phyloP scores from a whole-genome alignment of 345 rosid genomes.

The Viola odorata region DNA sequence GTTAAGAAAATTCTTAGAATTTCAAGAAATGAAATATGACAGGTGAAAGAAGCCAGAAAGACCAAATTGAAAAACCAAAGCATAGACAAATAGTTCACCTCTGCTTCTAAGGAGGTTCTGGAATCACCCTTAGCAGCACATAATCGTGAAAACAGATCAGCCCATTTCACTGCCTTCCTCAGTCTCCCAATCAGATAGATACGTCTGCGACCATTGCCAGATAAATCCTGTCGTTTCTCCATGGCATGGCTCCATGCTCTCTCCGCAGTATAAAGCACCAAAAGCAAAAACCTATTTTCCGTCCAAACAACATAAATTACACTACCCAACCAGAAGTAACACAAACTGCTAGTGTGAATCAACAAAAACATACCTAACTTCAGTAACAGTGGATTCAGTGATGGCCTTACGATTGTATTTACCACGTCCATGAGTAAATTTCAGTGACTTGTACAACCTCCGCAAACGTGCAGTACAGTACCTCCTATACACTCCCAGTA shows the following conservation, averaged over 20 bases:
- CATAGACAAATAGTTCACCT: conserved; percentile 39
- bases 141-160: conserved; percentile 65
- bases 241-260: conserved; percentile 99
- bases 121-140: conserved; percentile 81
- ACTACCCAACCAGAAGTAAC: neutral
- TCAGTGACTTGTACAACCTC: conserved; percentile 87
- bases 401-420: conserved; percentile 64
- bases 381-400: conserved; percentile 79
- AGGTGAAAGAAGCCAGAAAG: neutral
- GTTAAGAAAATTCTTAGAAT: neutral
- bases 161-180: conserved; percentile 97
- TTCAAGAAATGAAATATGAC: neutral
- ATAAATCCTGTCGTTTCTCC: conserved; percentile 96
- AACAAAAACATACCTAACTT: conserved; percentile 59
- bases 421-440: conserved; percentile 94
- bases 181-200: conserved; percentile 87
- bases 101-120: conserved; percentile 90
- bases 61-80: neutral
- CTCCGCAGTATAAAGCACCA: conserved; percentile 84
- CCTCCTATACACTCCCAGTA: conserved; percentile 51
- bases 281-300: conserved; percentile 71
- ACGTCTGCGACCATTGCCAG: conserved; percentile 83
- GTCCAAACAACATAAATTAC: conserved; percentile 19
- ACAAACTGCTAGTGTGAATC: neutral
- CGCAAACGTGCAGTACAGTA: conserved; percentile 93